phyloP scores from a whole-genome alignment of 2,329 filamentous ascomycete genomes.

The Seiridium cupressi region DNA sequence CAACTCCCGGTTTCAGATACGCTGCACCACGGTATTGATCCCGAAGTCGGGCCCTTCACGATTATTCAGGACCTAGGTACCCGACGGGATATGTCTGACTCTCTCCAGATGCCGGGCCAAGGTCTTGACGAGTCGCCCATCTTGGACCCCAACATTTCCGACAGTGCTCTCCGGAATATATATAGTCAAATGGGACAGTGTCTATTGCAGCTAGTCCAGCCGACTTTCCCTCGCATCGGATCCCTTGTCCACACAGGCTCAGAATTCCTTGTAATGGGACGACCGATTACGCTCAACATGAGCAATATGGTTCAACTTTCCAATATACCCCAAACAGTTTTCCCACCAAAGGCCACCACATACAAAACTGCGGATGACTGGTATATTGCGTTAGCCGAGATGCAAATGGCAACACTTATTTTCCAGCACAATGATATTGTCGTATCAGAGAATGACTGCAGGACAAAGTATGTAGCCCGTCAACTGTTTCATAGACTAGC shows the following conservation, averaged over 20 bases:
- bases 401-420: conserved; percentile 36
- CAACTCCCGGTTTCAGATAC: conserved; percentile 32
- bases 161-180: conserved; percentile 28
- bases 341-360: conserved; percentile 13
- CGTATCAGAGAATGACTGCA: conserved; percentile 33
- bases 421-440: conserved; percentile 40
- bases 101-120: conserved; percentile 23
- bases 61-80: conserved; percentile 36
- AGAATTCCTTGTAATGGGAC: conserved; percentile 23
- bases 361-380: conserved; percentile 34
- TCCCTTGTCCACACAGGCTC: conserved; percentile 26
- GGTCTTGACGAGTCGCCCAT: conserved; percentile 22
- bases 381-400: conserved; percentile 34
- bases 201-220: conserved; percentile 34
- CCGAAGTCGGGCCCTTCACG: conserved; percentile 33
- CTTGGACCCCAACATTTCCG: conserved; percentile 30
- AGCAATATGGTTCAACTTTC: conserved; percentile 30
- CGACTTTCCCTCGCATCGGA: conserved; percentile 36
- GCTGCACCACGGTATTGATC: conserved; percentile 28
- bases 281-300: conserved; percentile 42
- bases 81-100: conserved; percentile 23
- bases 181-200: conserved; percentile 39
- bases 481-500: conserved; percentile 36
- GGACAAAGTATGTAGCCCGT: conserved; percentile 40
- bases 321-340: conserved; percentile 14